phyloP scores from a whole-genome alignment of 306 rosid species.

The Abrus precatorius region DNA sequence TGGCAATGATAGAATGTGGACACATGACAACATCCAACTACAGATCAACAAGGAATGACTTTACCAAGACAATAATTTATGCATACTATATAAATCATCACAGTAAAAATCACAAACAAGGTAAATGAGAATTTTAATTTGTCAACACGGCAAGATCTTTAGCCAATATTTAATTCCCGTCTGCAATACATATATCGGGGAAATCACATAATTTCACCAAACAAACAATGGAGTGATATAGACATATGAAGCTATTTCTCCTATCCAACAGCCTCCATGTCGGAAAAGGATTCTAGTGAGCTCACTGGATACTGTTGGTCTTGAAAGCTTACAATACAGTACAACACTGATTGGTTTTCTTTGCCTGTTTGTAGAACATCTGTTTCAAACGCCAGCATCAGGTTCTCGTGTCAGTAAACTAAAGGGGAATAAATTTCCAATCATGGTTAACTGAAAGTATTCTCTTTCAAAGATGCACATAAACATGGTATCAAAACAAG shows the following conservation, averaged over 20 bases:
- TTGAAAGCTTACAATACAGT: constrained; percentile 71
- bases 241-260: constrained; percentile 64
- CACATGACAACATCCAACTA: constrained; percentile 35
- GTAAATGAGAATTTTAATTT: constrained; percentile 46
- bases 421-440: neutral
- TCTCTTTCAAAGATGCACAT: neutral
- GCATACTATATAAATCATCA: constrained; percentile 49
- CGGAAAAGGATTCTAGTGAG: constrained; percentile 49
- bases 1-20: neutral
- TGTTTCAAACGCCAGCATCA: constrained; percentile 61
- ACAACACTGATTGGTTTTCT: constrained; percentile 93
- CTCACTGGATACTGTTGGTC: constrained; percentile 33
- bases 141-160: constrained; percentile 52
- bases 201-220: constrained; percentile 63
- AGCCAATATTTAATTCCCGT: constrained; percentile 50
- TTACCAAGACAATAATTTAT: constrained; percentile 46
- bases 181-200: constrained; percentile 54
- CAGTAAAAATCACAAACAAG: constrained; percentile 49
- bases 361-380: constrained; percentile 99
- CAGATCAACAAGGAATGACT: constrained; percentile 32
- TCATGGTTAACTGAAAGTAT: constrained; percentile 11
- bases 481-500: constrained; percentile 29
- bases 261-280: constrained; percentile 53
- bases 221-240: constrained; percentile 67
- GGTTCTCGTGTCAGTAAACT: constrained; percentile 41